phyloP scores from a whole-genome alignment of 192 early-diverging fungal genomes.

The Rhizophlyctis rosea region DNA sequence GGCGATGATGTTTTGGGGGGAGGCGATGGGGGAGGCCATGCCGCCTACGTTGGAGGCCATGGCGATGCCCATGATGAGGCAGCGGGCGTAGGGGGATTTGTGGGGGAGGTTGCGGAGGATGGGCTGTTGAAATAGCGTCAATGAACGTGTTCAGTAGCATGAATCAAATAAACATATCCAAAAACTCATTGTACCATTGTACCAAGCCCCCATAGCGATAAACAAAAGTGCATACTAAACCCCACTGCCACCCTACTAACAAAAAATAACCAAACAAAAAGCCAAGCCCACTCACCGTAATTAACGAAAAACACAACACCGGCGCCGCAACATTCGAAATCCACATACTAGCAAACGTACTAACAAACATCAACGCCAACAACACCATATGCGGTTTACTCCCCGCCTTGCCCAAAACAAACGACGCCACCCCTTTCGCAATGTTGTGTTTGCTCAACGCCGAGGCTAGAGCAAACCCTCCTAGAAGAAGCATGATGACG shows the following conservation, averaged over 20 bases:
- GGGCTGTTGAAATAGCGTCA: slow-evolving; percentile 63
- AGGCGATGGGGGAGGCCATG: slow-evolving; percentile 95
- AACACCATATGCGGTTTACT: slow-evolving; percentile 78
- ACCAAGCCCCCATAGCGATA: no score
- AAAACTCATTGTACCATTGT: no score
- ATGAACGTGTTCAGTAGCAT: no score
- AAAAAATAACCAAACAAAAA: no score
- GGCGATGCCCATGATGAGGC: slow-evolving; percentile 94
- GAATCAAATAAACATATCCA: slow-evolving; percentile 4
- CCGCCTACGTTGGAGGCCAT: slow-evolving; percentile 94
- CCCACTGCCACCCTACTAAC: neutral
- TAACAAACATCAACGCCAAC: slow-evolving; percentile 91
- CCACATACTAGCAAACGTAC: slow-evolving; percentile 98
- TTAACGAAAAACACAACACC: slow-evolving; percentile 91
- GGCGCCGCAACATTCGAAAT: slow-evolving; percentile 97
- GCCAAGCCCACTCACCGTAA: slow-evolving; percentile 48
- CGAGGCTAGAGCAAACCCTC: slow-evolving; percentile 91
- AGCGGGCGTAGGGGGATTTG: slow-evolving; percentile 75
- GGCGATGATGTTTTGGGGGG: slow-evolving; percentile 97
- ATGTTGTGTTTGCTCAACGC: slow-evolving; percentile 95
- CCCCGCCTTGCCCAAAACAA: slow-evolving; percentile 88
- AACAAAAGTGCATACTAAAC: neutral
- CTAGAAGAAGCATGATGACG: slow-evolving; percentile 92
- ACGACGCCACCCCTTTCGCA: slow-evolving; percentile 84
- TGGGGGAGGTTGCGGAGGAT: slow-evolving; percentile 86